These are phyloP conservation scores for Calonectria multiphialidica DNA, from an alignment of 2,329 filamentous ascomycete genomes.

Conservation along the genomic window DNA sequence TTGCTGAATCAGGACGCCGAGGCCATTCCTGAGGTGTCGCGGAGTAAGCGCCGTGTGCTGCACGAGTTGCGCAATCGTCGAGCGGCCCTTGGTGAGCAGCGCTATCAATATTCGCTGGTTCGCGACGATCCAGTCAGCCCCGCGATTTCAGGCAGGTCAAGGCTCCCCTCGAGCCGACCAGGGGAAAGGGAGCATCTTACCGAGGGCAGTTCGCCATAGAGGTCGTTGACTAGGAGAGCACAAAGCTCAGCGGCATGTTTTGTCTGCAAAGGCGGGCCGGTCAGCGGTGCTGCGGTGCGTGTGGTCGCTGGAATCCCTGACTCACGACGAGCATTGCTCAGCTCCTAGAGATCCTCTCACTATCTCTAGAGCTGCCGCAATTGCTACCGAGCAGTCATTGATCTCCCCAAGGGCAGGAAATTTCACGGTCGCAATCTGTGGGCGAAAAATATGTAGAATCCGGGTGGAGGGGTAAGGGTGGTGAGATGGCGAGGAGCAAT, in stretches of 20 bases:
- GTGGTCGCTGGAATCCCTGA: constrained; percentile 38
- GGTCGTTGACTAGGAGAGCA: constrained; percentile 87
- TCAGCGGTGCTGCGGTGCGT: constrained; percentile 38
- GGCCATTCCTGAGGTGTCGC: constrained; percentile 83
- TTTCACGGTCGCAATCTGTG: constrained; percentile 17
- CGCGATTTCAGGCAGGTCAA: constrained; percentile 31
- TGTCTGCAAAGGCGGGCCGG: constrained; percentile 57
- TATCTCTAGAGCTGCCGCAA: constrained; percentile 81
- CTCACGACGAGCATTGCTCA: constrained; percentile 69
- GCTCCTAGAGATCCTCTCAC: constrained; percentile 82
- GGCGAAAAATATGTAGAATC: constrained; percentile 9
- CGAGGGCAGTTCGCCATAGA: constrained; percentile 91
- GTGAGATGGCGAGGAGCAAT: constrained; percentile 20
- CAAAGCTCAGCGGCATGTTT: constrained; percentile 89
- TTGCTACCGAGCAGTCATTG: constrained; percentile 78
- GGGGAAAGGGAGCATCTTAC: constrained; percentile 66
- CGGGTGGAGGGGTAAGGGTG: constrained; percentile 12
- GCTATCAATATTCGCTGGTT: constrained; percentile 84
- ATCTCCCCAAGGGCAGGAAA: constrained; percentile 41
- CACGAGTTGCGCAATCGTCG: constrained; percentile 76
- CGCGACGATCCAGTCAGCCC: constrained; percentile 44
- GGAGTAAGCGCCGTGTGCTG: constrained; percentile 79
- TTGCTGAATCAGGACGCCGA: constrained; percentile 89
- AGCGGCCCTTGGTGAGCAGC: constrained; percentile 83
- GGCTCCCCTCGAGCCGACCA: constrained; percentile 12